Evolutionary conservation across 2,329 filamentous ascomycete genomes (phyloP).

Genomic region (Keithomyces neogunnii): DNA sequence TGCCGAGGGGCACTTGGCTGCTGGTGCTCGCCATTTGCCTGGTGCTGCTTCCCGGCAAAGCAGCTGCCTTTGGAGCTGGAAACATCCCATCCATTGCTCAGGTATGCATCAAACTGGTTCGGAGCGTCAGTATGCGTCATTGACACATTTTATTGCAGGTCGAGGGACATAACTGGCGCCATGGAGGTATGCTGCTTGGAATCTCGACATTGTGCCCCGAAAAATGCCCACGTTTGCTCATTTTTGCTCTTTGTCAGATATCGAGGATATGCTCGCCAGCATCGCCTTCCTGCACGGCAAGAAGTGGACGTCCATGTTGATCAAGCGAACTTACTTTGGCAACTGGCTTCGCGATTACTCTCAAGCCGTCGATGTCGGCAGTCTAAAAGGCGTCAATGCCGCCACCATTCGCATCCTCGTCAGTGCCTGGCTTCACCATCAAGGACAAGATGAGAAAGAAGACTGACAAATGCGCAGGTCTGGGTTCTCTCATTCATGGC

Average conservation of each 20-base stretch:
- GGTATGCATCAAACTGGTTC: conserved; percentile 16
- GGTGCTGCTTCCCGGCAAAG: conserved; percentile 47
- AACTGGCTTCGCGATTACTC: conserved; percentile 86
- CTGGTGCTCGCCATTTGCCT: conserved; percentile 45
- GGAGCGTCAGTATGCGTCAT: background rate
- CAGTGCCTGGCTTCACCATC: conserved; percentile 9
- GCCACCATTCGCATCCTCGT: conserved; percentile 69
- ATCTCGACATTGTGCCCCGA: background rate
- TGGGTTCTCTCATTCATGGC: conserved; percentile 77
- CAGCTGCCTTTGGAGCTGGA: conserved; percentile 57
- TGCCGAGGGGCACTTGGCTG: conserved; percentile 41
- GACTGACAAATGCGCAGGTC: conserved; percentile 31
- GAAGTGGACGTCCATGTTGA: conserved; percentile 75
- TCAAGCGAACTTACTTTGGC: conserved; percentile 74
- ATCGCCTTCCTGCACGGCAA: conserved; percentile 70
- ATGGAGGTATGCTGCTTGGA: conserved; percentile 42
- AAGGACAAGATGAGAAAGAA: background rate
- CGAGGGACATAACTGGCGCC: conserved; percentile 61
- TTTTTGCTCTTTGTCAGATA: conserved; percentile 38
- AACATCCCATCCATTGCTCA: conserved; percentile 60
- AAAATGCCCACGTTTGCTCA: background rate
- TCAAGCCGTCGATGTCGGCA: conserved; percentile 74
- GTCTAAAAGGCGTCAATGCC: conserved; percentile 68
- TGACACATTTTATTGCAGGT: conserved; percentile 33
- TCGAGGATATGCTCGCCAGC: conserved; percentile 74